Evolutionary conservation across 2,329 filamentous ascomycete genomes (phyloP).

Genomic region (Aspergillus thermomutatus): DNA sequence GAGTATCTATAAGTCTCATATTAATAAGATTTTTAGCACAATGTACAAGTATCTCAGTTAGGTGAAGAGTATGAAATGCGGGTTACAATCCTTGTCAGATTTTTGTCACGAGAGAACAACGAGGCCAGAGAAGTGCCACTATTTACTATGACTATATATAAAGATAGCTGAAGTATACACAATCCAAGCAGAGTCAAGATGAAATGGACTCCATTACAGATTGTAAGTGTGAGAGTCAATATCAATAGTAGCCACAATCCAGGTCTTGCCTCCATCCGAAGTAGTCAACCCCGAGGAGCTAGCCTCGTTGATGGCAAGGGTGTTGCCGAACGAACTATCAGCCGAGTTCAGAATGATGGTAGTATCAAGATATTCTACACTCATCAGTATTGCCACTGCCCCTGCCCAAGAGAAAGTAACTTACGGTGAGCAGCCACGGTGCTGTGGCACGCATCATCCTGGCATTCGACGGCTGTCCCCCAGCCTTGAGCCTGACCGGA

Average conservation of each 20-base stretch:
- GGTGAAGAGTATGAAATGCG: too few species aligned
- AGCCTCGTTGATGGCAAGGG: constrained; percentile 25
- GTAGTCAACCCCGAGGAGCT: constrained; percentile 24
- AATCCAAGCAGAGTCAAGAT: too few species aligned
- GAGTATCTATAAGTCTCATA: too few species aligned
- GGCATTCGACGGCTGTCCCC: constrained; percentile 32
- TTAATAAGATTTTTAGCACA: too few species aligned
- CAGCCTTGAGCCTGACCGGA: constrained; percentile 31
- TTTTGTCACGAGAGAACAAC: too few species aligned
- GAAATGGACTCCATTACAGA: constrained; percentile 1
- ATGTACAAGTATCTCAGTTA: too few species aligned
- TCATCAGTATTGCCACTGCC: neutral
- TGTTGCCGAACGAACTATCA: constrained; percentile 25
- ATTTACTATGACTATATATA: too few species aligned
- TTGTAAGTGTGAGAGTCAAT: constrained; percentile 26
- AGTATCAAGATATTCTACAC: constrained; percentile 27
- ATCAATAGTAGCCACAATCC: constrained; percentile 25
- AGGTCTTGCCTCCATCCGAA: constrained; percentile 25
- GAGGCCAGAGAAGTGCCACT: too few species aligned
- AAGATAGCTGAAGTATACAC: too few species aligned
- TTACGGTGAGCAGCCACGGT: constrained; percentile 28
- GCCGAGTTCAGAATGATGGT: constrained; percentile 27
- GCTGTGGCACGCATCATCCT: constrained; percentile 25
- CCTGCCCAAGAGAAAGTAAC: constrained; percentile 6
- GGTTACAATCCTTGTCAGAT: too few species aligned